Base-by-base conservation (phyloP, 176 grass and related monocot genomes). In the Neostapfia colusana region DNA sequence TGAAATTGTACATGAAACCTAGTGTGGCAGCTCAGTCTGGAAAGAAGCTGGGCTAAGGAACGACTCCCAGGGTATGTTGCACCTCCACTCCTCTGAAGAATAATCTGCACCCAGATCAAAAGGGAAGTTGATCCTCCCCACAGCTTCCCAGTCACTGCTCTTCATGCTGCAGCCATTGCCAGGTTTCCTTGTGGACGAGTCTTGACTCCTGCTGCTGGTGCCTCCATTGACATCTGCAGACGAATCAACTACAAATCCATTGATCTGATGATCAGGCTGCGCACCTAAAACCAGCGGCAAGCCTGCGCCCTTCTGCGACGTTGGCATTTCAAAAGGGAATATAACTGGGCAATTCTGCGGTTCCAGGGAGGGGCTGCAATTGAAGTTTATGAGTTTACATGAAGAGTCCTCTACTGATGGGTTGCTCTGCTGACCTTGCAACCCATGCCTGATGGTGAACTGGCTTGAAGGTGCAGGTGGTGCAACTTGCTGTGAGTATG, bases 1-100 rank as follows among this genome's bases (percentile, higher is more conserved):
- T 53, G 67, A 77, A 15, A 53, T 40, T 38, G 28, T 14, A 55
- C 27, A 34, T 21, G 31, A 31, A 12, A n/a, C 31, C 45, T 87
- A 74, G 54, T 82, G 54, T 43, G 84, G 79, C 28, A 87, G 74
- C 26, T 94, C 89, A 69, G 85, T 65, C 26, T 61, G 80, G 44
- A 75, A 75, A 40, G 86, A 75, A 31, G 76, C 65, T 70, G 81
- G 82, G 85, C 84, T 93, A 74, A 88, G 81, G 36, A 88, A 74
- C 65, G 89, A 85, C 40, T 88, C 89, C 80, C 89, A 97, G 58
- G 85, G 78, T 80, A 97, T 86, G 80, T 74, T 90, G 65, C 84
- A 79, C 39, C 84, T 98, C 95, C 86, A 94, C 39, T 98, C 95
- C 44, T 94, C 95, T 60, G 75, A 79, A 89, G 82, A 75, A 31